phyloP scores from a whole-genome alignment of 2,329 filamentous ascomycete species.

The Arthrocladium fulminans region DNA sequence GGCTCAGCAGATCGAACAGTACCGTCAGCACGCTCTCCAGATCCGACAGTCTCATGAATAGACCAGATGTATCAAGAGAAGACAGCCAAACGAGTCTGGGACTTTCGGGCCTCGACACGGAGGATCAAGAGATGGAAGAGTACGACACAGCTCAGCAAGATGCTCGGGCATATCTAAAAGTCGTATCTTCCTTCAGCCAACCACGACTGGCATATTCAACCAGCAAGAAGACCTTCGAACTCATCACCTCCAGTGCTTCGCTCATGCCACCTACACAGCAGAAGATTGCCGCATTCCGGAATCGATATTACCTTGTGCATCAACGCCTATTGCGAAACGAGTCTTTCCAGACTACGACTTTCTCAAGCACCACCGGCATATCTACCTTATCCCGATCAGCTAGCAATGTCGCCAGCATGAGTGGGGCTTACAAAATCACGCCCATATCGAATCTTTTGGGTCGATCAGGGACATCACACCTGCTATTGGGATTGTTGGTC shows the following conservation, averaged over 20 bases:
- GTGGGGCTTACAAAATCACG: conserved; percentile 76
- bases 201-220: conserved; percentile 47
- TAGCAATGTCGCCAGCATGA: conserved; percentile 44
- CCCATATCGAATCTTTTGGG: conserved; percentile 69
- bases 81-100: conserved; percentile 60
- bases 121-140: conserved; percentile 44
- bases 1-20: conserved; percentile 40
- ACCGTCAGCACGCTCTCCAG: conserved; percentile 41
- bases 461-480: conserved; percentile 72
- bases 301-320: conserved; percentile 85
- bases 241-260: conserved; percentile 55
- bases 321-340: conserved; percentile 88
- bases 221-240: conserved; percentile 82
- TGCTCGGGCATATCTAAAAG: conserved; percentile 71
- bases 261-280: conserved; percentile 67
- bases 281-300: conserved; percentile 78
- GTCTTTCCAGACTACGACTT: conserved; percentile 74
- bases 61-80: conserved; percentile 41
- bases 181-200: conserved; percentile 76
- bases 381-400: conserved; percentile 50
- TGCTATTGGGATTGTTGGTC: conserved; percentile 76
- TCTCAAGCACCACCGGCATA: conserved; percentile 50
- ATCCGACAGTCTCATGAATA: conserved; percentile 41
- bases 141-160: conserved; percentile 56
- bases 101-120: conserved; percentile 40